Evolutionary conservation across 164 flowering plant genomes (phyloP).

Genomic region (Magnolia officinalis): DNA sequence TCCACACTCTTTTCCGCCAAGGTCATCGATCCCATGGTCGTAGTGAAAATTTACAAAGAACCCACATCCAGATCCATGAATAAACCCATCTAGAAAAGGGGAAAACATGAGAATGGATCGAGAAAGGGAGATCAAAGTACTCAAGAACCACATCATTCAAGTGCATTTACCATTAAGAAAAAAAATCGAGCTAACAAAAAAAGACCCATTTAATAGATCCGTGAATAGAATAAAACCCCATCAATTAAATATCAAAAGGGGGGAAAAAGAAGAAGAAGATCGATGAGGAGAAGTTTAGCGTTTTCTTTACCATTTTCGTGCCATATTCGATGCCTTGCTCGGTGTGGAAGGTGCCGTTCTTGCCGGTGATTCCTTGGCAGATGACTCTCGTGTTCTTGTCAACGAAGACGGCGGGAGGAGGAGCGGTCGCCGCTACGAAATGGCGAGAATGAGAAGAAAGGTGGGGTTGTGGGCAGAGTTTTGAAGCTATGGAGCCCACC

Average conservation of each 20-base stretch:
- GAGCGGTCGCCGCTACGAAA: constrained; percentile 51
- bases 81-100: neutral
- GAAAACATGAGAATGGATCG: neutral
- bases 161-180: too few species aligned
- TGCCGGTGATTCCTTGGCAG: constrained; percentile 93
- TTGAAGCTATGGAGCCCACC: constrained; percentile 16
- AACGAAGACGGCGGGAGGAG: constrained; percentile 81
- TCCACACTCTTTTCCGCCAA: neutral
- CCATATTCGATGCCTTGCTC: constrained; percentile 96
- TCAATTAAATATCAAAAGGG: neutral
- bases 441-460: constrained; percentile 30
- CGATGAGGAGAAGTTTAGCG: neutral
- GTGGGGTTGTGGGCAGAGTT: constrained; percentile 2
- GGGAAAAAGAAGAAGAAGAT: neutral
- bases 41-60: too few species aligned
- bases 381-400: constrained; percentile 89
- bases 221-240: neutral
- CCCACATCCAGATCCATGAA: neutral
- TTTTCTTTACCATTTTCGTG: constrained; percentile 67
- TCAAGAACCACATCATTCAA: neutral
- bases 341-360: constrained; percentile 92
- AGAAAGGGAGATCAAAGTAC: neutral
- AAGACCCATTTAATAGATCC: neutral
- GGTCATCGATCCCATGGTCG: neutral
- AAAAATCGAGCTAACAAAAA: neutral